Evolutionary conservation across 225 moss, liverwort and hornwort genomes (phyloP).

Genomic region (Antitrichia curtipendula): DNA sequence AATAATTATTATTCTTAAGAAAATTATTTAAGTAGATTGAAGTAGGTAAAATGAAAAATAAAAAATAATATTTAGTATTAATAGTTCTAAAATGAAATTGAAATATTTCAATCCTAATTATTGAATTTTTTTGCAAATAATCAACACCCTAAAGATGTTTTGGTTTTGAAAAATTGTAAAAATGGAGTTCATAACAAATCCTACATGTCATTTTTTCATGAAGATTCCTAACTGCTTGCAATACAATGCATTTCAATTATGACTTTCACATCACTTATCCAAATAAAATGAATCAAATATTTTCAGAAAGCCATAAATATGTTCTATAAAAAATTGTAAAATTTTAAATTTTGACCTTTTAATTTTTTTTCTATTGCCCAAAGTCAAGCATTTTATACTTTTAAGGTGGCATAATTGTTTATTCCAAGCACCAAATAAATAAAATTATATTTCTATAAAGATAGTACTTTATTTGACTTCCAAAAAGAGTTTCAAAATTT

Average conservation of each 20-base stretch:
- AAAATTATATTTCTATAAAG: neutral
- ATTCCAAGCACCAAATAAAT: neutral
- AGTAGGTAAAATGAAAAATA: neutral
- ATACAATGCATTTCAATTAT: neutral
- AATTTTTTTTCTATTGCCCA: fast-evolving
- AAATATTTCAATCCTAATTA: neutral
- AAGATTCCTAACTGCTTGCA: neutral
- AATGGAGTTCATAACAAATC: neutral
- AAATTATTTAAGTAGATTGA: neutral
- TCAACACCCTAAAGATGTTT: neutral
- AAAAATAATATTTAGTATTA: neutral
- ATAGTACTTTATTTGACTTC: fast-evolving
- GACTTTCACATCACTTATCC: neutral
- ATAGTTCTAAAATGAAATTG: neutral
- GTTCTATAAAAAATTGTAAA: neutral
- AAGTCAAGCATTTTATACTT: neutral
- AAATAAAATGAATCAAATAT: neutral
- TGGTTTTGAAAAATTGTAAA: neutral
- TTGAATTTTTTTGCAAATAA: neutral
- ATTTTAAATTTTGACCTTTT: neutral
- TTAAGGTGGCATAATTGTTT: fast-evolving
- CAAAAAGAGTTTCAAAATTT: neutral
- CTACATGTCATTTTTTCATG: fast-evolving
- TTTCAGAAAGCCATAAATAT: too few species aligned
- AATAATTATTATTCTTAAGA: neutral